Percentiles rank a stretch among this genome's conserved stretches.
Conservation (phyloP, 306 rosid genomes). For the Mimosa pudica region DNA sequence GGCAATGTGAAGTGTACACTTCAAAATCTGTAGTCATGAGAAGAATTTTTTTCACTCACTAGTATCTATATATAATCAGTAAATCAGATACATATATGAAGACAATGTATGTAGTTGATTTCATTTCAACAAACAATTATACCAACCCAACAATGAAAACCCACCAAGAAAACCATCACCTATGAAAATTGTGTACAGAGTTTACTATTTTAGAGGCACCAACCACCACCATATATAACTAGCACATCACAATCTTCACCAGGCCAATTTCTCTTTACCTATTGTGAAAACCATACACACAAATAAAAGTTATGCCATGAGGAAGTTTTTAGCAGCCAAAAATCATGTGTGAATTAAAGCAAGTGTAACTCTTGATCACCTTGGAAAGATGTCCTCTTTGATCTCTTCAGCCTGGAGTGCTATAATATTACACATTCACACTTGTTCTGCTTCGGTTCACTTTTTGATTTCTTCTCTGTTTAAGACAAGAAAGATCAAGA, state of each 20-base stretch:
- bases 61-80: neutral
- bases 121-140: conserved; percentile 12
- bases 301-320: conserved; percentile 35
- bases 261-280: conserved; percentile 25
- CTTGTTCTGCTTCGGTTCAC: conserved; percentile 52
- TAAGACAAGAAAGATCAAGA: conserved; percentile 22
- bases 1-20: neutral
- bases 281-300: neutral
- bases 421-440: conserved; percentile 80
- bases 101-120: neutral
- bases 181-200: conserved; percentile 29
- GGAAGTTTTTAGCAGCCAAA: conserved; percentile 27
- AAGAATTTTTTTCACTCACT: neutral
- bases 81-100: conserved; percentile 5
- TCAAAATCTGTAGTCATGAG: neutral
- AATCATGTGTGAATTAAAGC: conserved; percentile 18
- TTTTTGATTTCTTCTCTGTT: conserved; percentile 76
- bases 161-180: conserved; percentile 14
- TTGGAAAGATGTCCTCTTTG: conserved; percentile 39
- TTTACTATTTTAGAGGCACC: conserved; percentile 13
- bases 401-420: conserved; percentile 34
- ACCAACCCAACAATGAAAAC: conserved; percentile 6
- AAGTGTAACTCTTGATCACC: conserved; percentile 32
- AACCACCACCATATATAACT: neutral
- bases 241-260: conserved; percentile 29